Conservation (phyloP, 805 yeast species). For the Monosporozyma servazzii region DNA sequence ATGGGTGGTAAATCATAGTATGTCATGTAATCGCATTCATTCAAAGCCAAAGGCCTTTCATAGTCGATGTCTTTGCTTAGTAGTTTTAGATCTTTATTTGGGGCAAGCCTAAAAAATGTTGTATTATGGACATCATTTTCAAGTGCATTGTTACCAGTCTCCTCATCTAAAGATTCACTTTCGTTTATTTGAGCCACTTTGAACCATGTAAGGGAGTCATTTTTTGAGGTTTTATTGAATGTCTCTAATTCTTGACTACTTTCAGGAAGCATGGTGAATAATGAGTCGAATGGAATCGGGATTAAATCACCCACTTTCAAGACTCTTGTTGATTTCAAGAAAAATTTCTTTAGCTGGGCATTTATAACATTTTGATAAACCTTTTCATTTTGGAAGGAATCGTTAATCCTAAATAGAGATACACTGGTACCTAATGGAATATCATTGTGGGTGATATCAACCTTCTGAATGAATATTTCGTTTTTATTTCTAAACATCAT, state of each 20-base stretch:
- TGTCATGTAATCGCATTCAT: conserved; percentile 34
- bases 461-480: conserved; percentile 7
- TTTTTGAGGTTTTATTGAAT: not conserved
- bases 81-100: conserved; percentile 53
- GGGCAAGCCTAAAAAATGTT: conserved; percentile 45
- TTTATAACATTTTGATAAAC: conserved; percentile 33
- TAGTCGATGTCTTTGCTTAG: conserved; percentile 47
- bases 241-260: conserved; percentile 1
- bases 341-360: conserved; percentile 49
- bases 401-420: conserved; percentile 21
- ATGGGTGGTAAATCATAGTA: conserved; percentile 38
- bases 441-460: not conserved
- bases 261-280: conserved; percentile 4
- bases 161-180: conserved; percentile 1
- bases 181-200: conserved; percentile 41
- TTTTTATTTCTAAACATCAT: conserved; percentile 10
- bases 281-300: conserved; percentile 63
- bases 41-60: conserved; percentile 29
- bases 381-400: conserved; percentile 24
- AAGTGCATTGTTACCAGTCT: conserved; percentile 31
- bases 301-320: conserved; percentile 59
- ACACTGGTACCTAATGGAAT: conserved; percentile 19
- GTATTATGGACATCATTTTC: conserved; percentile 27
- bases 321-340: conserved; percentile 49
- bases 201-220: conserved; percentile 67